These are phyloP conservation scores for Hyaloperonospora brassicae DNA, from an alignment of 352 stramenopile species.

Conservation along the genomic window DNA sequence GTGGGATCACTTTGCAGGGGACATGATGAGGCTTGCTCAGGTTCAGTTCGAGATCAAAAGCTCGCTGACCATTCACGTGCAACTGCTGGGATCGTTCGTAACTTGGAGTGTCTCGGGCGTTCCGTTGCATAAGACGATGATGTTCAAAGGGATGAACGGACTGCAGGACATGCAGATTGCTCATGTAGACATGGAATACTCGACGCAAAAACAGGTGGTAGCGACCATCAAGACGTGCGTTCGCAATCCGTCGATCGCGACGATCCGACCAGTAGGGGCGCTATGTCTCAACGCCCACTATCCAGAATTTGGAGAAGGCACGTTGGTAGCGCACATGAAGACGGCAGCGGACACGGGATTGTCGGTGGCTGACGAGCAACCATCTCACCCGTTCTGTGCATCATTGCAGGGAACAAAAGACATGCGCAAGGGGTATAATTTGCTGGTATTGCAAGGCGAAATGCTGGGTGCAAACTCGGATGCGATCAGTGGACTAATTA, in stretches of 20 bases:
- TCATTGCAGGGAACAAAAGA: conserved; percentile 17
- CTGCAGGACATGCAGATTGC: conserved; percentile 58
- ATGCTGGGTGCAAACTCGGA: conserved; percentile 55
- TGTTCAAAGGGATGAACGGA: conserved; percentile 51
- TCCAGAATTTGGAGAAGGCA: conserved; percentile 26
- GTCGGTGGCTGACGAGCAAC: conserved; percentile 31
- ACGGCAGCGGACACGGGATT: conserved; percentile 34
- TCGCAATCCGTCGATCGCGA: conserved; percentile 71
- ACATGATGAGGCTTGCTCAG: conserved; percentile 44
- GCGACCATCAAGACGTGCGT: conserved; percentile 72
- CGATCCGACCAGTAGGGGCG: conserved; percentile 50
- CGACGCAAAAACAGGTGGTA: conserved; percentile 49
- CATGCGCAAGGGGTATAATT: conserved; percentile 52
- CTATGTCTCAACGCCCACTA: conserved; percentile 63
- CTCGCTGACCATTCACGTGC: conserved; percentile 42
- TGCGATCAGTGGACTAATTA: conserved; percentile 69
- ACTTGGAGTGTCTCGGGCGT: conserved; percentile 38
- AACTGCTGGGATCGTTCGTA: conserved; percentile 43
- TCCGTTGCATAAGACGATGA: conserved; percentile 46
- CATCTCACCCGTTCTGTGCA: conserved; percentile 54
- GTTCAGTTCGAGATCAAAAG: conserved; percentile 49
- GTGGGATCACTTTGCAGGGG: conserved; percentile 58
- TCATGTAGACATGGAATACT: conserved; percentile 52
- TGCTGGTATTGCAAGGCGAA: conserved; percentile 55
- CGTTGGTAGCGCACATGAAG: conserved; percentile 48